phyloP scores from a whole-genome alignment of 2,329 filamentous ascomycete species.

The Pseudogymnoascus pannorum region DNA sequence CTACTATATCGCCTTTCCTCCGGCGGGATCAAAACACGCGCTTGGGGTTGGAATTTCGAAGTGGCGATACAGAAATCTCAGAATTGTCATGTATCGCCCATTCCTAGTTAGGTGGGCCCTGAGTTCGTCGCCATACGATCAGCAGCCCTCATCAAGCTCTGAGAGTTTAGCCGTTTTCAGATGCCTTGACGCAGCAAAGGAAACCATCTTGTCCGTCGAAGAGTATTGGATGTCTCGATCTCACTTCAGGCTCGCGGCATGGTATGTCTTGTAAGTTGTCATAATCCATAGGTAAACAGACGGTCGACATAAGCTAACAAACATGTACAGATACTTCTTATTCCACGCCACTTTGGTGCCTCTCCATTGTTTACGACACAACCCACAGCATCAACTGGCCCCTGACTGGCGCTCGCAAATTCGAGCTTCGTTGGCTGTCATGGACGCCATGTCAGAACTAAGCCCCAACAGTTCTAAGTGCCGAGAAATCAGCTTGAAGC shows the following conservation, averaged over 20 bases:
- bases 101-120: slow-evolving; percentile 15
- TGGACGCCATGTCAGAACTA: slow-evolving; percentile 13
- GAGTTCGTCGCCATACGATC: background rate
- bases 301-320: background rate
- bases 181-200: slow-evolving; percentile 13
- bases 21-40: slow-evolving; percentile 9
- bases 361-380: slow-evolving; percentile 10
- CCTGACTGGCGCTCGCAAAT: slow-evolving; percentile 14
- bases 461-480: slow-evolving; percentile 14
- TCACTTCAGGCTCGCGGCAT: slow-evolving; percentile 13
- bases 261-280: slow-evolving; percentile 17
- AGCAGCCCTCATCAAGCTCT: background rate
- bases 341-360: slow-evolving; percentile 12
- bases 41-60: slow-evolving; percentile 13
- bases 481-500: slow-evolving; percentile 16
- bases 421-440: slow-evolving; percentile 12
- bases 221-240: slow-evolving; percentile 12
- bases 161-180: slow-evolving; percentile 8
- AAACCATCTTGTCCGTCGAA: slow-evolving; percentile 12
- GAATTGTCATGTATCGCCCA: slow-evolving; percentile 17
- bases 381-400: slow-evolving; percentile 9
- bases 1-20: slow-evolving; percentile 11
- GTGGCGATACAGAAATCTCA: slow-evolving; percentile 17
- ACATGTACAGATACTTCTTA: slow-evolving; percentile 8
- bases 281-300: background rate